Conservation (phyloP, 2,329 filamentous ascomycete genomes). For the Dactylellina drechsleri region DNA sequence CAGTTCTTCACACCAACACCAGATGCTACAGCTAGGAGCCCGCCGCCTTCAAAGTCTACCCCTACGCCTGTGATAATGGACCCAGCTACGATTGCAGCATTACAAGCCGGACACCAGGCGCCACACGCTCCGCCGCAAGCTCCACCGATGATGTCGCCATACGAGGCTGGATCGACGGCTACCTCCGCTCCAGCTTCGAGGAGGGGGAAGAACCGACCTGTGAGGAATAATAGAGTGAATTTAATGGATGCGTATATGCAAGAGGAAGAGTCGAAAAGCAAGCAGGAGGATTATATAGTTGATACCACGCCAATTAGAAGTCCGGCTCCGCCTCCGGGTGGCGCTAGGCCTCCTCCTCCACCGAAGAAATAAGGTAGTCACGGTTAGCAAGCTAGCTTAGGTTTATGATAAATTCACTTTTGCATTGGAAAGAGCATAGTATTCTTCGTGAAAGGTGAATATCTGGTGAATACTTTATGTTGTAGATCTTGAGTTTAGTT, state of each 20-base stretch:
- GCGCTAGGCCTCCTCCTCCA: slow-evolving; percentile 54
- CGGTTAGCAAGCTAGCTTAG: no score
- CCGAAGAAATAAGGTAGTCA: not conserved
- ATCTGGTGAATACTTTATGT: no score
- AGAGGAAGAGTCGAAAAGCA: slow-evolving; percentile 64
- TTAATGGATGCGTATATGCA: slow-evolving; percentile 64
- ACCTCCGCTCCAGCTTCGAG: slow-evolving; percentile 58
- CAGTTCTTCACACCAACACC: slow-evolving; percentile 28
- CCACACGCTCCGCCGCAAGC: slow-evolving; percentile 36
- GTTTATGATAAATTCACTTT: no score
- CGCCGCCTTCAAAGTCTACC: slow-evolving; percentile 27
- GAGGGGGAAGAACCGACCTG: slow-evolving; percentile 17
- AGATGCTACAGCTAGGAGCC: slow-evolving; percentile 23
- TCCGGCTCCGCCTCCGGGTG: slow-evolving; percentile 54
- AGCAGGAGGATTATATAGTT: slow-evolving; percentile 60
- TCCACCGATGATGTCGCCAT: slow-evolving; percentile 45
- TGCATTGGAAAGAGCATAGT: no score
- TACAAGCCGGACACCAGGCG: slow-evolving; percentile 37
- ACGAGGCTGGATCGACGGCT: slow-evolving; percentile 36
- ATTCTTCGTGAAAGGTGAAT: no score
- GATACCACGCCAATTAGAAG: slow-evolving; percentile 32
- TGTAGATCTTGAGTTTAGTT: no score
- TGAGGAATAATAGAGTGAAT: slow-evolving; percentile 36
- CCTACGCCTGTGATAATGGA: slow-evolving; percentile 50
- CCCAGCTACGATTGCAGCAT: slow-evolving; percentile 41